Evolutionary conservation across 257 asterid genomes (phyloP).

Genomic region (Fraxinus excelsior): DNA sequence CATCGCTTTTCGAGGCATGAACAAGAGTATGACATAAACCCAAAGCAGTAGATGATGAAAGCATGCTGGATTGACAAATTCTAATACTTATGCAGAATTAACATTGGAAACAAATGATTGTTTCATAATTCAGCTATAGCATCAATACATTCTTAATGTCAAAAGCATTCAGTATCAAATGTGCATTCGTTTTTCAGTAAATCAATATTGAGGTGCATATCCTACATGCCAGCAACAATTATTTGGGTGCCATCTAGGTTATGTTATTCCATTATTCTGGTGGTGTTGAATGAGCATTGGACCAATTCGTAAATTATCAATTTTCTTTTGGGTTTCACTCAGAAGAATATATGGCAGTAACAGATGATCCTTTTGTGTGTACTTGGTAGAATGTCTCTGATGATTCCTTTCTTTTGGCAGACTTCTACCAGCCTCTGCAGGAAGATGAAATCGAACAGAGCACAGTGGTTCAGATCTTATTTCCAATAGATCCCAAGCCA

Average conservation of each 20-base stretch:
- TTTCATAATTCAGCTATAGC: neutral
- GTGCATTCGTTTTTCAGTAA: neutral
- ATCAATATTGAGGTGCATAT: neutral
- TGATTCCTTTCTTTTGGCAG: conserved; percentile 44
- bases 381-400: neutral
- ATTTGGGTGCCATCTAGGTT: neutral
- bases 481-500: conserved; percentile 74
- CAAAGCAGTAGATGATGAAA: neutral
- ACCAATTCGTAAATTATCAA: neutral
- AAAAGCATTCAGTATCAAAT: neutral
- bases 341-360: neutral
- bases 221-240: neutral
- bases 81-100: neutral
- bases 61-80: neutral
- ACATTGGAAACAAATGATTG: neutral
- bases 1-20: neutral
- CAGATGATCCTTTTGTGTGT: neutral
- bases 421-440: conserved; percentile 75
- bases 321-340: neutral
- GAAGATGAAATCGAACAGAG: conserved; percentile 78
- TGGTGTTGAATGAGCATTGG: neutral
- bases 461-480: conserved; percentile 63
- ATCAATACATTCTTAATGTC: neutral
- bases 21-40: neutral
- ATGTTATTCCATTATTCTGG: neutral